A percentile compares a stretch with the other conserved stretches of the same genome.
phyloP scores from a whole-genome alignment of 305 asterid species.

The Rubia tinctorum region DNA sequence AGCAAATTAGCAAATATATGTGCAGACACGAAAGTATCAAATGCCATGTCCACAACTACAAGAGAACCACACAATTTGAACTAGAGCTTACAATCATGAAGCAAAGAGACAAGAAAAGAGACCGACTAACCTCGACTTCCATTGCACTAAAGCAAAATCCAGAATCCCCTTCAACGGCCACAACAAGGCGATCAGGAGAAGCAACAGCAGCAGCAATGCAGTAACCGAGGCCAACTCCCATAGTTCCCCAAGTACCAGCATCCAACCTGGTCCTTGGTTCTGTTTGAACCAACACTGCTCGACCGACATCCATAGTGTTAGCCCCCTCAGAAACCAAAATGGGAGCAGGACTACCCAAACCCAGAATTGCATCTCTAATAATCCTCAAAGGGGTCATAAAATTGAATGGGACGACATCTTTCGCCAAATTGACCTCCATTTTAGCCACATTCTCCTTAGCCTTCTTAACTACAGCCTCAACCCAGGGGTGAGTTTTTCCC shows the following conservation, averaged over 20 bases:
- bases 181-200: conserved; percentile 6
- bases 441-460: conserved; percentile 7
- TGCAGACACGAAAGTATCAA: neutral
- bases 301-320: conserved; percentile 4
- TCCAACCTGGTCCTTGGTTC: conserved; percentile 7
- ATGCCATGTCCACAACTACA: neutral
- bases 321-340: conserved; percentile 9
- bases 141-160: conserved; percentile 5
- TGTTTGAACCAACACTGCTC: conserved; percentile 1
- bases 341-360: conserved; percentile 7
- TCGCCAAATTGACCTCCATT: conserved; percentile 3
- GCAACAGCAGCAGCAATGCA: conserved; percentile 9
- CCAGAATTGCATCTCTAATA: conserved; percentile 2
- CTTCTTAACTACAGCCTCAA: conserved; percentile 3
- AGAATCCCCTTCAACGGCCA: conserved; percentile 6
- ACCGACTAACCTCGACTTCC: conserved; percentile 1
- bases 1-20: neutral
- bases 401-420: conserved; percentile 2
- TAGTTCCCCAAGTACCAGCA: conserved; percentile 6
- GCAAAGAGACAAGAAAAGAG: neutral
- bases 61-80: neutral
- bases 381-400: conserved; percentile 7
- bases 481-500: conserved; percentile 4
- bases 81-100: neutral
- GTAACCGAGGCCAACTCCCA: conserved; percentile 3